Evolutionary conservation across 2,329 filamentous ascomycete genomes (phyloP), one percentile per base, ranked within the genome.

Genomic region (Fusarium udum): DNA sequence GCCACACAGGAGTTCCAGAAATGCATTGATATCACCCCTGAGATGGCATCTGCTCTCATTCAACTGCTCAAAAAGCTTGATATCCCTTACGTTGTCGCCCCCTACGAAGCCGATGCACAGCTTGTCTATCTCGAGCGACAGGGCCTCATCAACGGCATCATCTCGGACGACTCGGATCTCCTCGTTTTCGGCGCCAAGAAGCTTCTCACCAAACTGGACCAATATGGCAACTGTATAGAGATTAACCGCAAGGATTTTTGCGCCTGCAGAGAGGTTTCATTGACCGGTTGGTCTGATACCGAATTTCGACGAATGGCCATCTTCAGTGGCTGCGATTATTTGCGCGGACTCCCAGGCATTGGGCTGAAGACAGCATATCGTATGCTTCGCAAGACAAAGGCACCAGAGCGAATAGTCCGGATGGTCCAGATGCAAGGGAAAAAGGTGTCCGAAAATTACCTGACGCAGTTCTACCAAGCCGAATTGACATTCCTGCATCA

Each of bases 31-130:
- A 91, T 99, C 42, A 98, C 96, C 4, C 95, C 97, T 5, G 92
- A 96, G 78, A 99, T 99, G 97, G 96, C 96, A 13, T 90, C 93
- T 12, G 88, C 93, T 74, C 84, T 98, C 60, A 99, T 99, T 66
- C 95, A 98, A 75, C 94, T 97, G 80, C 87, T 98, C 77, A 98
- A 97, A 83, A 90, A 90, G 78, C 85, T 92, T 78, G 88, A 90
- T 43, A 88, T 99, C 22, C 89, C 94, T 64, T 98, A 97, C 80
- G 87, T 99, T 62, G 97, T 99, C 24, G 96, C 96, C 2, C 96
- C 96, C 0, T 99, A 98, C 83, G 96, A 99, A 85, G 96, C 96
- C 52, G 96, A 99, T 82, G 92, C 95, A n/a, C 95, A 99, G 82
- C 88, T 99, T 77, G 95, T 95, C 32, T 99, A 98, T 79, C 87